Base-by-base conservation (phyloP, 2,329 filamentous ascomycete genomes). In the Fusarium virguliforme region DNA sequence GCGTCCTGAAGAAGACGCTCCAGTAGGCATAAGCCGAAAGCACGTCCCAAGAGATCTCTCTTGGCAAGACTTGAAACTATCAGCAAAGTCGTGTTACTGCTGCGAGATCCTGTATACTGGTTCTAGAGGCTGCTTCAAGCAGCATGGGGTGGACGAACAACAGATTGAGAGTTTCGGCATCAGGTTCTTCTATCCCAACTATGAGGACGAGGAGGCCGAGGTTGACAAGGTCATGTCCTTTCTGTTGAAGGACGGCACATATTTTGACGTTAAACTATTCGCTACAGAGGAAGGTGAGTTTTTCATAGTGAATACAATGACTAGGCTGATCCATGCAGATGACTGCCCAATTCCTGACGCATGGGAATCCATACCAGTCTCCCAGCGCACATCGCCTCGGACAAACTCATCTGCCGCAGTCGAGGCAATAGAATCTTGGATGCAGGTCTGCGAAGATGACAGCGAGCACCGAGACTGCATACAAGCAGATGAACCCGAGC, bases 261-360 rank as follows among this genome's bases (percentile, higher is more conserved):
- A 37, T 40, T 64, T 64, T 28, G 56, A 64, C 15, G 28, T 64
- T 10, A 43, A 64, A 2, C 4, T 64, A 0, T 64, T 64, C 32
- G 22, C 34, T 26, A 60, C 7, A 6, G 22, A 48, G 13, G 37
- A 48, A 13, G 56, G 55, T 34, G 15, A 15, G 56, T 22, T 8
- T 9, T 28, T 6, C 6, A 8, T 30, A 1, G 24, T 8, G 22
- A 3, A 4, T 4, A 4, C 15, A 10, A 40, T n/a, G 8, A 13
- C 18, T 1, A 9, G 13, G 6, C 35, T 38, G 8, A 56, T 18
- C 0, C 4, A 26, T n/a, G 12, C 5, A 22, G 35, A 41, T 48
- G 48, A 48, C 9, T 15, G n/a, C 13, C 48, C 56, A 1, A n/a
- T 46, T 6, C 62, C 62, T 22, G 18, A 26, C 6, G 28, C 48